A percentile compares a stretch with the other conserved stretches of the same genome.
Evolutionary conservation across 495 filamentous ascomycete species (phyloP).

Genomic region (Podospora tetraspora): DNA sequence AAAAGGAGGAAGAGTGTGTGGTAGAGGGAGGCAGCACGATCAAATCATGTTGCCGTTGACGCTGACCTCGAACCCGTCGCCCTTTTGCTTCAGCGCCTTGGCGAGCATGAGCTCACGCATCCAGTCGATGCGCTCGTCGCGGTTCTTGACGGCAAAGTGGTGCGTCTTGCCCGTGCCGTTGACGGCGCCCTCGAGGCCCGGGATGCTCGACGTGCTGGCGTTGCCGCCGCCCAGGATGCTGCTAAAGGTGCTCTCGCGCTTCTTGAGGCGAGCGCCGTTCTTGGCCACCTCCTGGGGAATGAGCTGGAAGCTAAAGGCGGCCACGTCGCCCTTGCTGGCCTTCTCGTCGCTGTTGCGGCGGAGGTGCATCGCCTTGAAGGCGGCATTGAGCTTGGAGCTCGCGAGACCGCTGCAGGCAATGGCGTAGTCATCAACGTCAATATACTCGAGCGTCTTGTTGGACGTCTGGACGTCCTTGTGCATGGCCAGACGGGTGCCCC

Average conservation of each 20-base stretch:
- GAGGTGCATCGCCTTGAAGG: conserved; percentile 80
- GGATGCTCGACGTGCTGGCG: conserved; percentile 5
- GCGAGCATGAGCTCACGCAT: conserved; percentile 98
- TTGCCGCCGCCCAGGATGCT: conserved; percentile 10
- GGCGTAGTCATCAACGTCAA: conserved; percentile 93
- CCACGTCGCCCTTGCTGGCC: conserved; percentile 41
- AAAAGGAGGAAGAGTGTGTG: not conserved
- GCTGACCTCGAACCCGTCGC: conserved; percentile 71
- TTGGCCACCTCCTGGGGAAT: conserved; percentile 61
- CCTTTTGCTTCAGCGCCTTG: conserved; percentile 78
- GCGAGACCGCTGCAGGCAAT: conserved; percentile 79
- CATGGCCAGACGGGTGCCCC: conserved; percentile 79
- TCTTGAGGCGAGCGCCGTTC: conserved; percentile 41
- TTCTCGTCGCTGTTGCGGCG: conserved; percentile 48
- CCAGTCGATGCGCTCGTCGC: conserved; percentile 94
- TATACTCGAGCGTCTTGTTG: conserved; percentile 64
- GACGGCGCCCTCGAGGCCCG: conserved; percentile 30
- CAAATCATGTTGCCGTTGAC: conserved; percentile 78
- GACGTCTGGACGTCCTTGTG: conserved; percentile 57
- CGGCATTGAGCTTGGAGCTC: conserved; percentile 73
- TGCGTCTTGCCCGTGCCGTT: conserved; percentile 76
- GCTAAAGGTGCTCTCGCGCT: conserved; percentile 37
- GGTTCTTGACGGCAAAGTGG: conserved; percentile 81
- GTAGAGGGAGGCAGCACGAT: not conserved
- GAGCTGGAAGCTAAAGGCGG: conserved; percentile 85